Evolutionary conservation across 2,329 filamentous ascomycete genomes (phyloP).

Genomic region (Chrysoporthe cubensis): DNA sequence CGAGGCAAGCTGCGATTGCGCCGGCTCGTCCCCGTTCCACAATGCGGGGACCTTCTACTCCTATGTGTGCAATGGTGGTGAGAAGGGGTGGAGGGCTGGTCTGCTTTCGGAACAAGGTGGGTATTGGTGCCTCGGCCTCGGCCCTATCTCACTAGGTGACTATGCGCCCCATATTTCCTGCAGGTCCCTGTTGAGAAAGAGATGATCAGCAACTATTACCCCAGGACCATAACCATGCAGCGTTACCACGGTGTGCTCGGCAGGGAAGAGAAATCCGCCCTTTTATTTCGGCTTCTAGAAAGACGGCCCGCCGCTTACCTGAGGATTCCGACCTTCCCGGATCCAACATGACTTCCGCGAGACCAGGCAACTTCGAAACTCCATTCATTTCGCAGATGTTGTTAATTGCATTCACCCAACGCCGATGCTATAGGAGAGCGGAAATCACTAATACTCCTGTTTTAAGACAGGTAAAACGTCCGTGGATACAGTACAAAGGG

Average conservation of each 20-base stretch:
- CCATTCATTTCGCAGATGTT: background rate
- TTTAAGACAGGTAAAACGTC: background rate
- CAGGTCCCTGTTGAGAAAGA: background rate
- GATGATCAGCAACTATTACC: background rate
- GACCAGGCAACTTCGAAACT: background rate
- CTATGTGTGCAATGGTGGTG: background rate
- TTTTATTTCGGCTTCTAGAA: background rate
- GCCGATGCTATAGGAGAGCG: background rate
- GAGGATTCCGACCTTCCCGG: background rate
- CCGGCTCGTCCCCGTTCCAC: background rate
- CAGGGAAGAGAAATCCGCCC: background rate
- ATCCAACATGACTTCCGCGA: background rate
- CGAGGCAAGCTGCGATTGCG: background rate
- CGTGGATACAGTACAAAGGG: background rate
- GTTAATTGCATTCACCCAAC: background rate
- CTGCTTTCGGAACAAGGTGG: background rate
- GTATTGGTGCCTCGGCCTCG: background rate
- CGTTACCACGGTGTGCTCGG: background rate
- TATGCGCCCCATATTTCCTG: background rate
- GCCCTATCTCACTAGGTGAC: background rate
- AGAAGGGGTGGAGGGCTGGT: background rate
- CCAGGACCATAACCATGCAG: background rate
- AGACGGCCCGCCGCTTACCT: too few species aligned
- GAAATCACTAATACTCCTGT: background rate
- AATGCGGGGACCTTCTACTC: background rate